Evolutionary conservation across 805 yeast species (phyloP), one percentile per base, ranked within the genome.

Genomic region (Candida broadrunensis): DNA sequence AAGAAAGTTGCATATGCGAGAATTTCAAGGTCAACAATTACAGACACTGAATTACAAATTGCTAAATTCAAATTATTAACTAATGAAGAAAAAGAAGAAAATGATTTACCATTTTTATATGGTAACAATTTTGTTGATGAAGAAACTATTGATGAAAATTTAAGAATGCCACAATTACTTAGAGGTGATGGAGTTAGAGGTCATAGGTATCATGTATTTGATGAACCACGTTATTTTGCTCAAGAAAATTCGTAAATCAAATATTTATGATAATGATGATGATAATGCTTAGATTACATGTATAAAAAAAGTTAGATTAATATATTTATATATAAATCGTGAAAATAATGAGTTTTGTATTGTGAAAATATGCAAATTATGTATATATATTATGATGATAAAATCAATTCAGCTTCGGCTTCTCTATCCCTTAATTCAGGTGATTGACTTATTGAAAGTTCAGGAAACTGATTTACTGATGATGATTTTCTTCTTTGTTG

Each of bases 31-130:
- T 88, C 93, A 7, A 82, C 96, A 1, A 90, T 93, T 50, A 93
- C 99, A 0, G 99, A 93, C 59, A 93, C 99, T 2, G 99, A 93
- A 63, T 78, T 93, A 39, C 99, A 93, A 70, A 85, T 88, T 16
- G 99, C 96, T 36, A 90, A 93, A 61, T 93, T 93, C 72, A 81
- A 81, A 50, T 73, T 86, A 25, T 70, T 77, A 30, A 55, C 49
- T 20, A 60, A 56, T 2, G 58, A 58, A 14, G 72, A 72, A 25
- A 60, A 59, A 27, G 64, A 45, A 50, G 55, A 34, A 49, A 46
- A 48, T 30, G 63, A 62, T 36, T 56, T 40, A 12, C 70, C 70
- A 18, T 63, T 72, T 42, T 57, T 69, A 44, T 82, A 84, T 51
- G 75, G 80, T 4, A 77, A 83, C 54, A 65, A 73, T 37, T 77